Evolutionary conservation across 2,329 filamentous ascomycete species (phyloP), one percentile per base, ranked within the genome.

Genomic region (Calonectria pteridis): DNA sequence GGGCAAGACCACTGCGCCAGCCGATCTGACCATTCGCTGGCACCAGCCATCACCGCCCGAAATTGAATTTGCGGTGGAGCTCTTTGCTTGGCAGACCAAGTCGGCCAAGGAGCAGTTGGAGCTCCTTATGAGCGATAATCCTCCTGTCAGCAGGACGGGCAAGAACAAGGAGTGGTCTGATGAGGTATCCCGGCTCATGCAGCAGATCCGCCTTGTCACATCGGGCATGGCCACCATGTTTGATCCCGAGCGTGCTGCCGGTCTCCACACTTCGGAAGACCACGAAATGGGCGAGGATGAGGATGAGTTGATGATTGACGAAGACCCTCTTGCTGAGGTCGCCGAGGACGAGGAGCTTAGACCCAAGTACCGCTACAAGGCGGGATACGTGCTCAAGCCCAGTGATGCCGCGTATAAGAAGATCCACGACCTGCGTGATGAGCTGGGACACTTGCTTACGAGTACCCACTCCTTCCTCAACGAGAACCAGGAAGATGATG

Each of bases 151-250:
- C 84, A 91, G 96, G 71, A 96, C 96, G 77, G 97, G 97, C 46
- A 98, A 96, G 83, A 97, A 98, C 78, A 99, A 98, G 84, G 96
- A 98, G 80, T 99, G 97, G 97, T 98, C 96, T 0, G 97, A 99
- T 83, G 97, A 99, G 83, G 93, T 98, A 33, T 96, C 95, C 2
- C 89, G 97, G 69, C 95, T 98, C 77, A 89, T 99, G 71, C 94
- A 96, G 16, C 93, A 98, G 66, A 88, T 99, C 18, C 91, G 96
- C 35, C 89, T 99, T n/a, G 92, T 98, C 55, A 92, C 98, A 31
- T 97, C 96, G 4, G 97, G 97, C 67, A 93, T 98, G 72, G 96
- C 96, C 10, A 93, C 94, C 1, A 88, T 99, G 14, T 98, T 99
- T 82, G 95, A 98, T 81, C 93, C 95, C 1, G 90, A 92, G 78